A percentile compares a stretch with the other conserved stretches of the same genome.
phyloP scores from a whole-genome alignment of 2,329 filamentous ascomycete genomes.

The Microdochium nivale region DNA sequence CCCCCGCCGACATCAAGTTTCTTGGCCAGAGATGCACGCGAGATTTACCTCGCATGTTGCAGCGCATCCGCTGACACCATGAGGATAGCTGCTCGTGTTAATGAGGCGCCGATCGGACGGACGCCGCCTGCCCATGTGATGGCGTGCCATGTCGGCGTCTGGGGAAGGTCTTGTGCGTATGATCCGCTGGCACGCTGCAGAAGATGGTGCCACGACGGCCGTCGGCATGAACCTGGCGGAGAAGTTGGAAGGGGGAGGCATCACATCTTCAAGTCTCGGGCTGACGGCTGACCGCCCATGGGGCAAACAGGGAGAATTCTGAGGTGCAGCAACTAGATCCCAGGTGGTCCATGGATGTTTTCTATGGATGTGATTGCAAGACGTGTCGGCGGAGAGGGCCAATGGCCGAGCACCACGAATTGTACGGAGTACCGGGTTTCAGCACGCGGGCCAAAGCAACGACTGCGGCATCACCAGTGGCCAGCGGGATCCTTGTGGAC shows the following conservation, averaged over 20 bases:
- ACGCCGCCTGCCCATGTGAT: not conserved
- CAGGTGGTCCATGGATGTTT: not conserved
- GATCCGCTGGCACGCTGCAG: no score
- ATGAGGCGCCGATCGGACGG: not conserved
- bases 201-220: no score
- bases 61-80: not conserved
- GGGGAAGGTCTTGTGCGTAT: not conserved
- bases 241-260: no score
- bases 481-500: not conserved
- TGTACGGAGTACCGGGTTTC: not conserved
- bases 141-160: not conserved
- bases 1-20: not conserved
- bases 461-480: not conserved
- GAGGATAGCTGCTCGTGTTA: not conserved
- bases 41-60: not conserved
- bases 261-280: no score
- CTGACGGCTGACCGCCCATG: not conserved
- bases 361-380: not conserved
- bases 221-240: not conserved
- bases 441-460: not conserved
- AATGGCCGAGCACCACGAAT: not conserved
- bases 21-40: not conserved
- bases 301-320: not conserved
- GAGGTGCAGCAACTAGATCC: not conserved
- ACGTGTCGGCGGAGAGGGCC: not conserved